Base-by-base conservation (phyloP, 495 filamentous ascomycete species). In the Eremomyces bilateralis region DNA sequence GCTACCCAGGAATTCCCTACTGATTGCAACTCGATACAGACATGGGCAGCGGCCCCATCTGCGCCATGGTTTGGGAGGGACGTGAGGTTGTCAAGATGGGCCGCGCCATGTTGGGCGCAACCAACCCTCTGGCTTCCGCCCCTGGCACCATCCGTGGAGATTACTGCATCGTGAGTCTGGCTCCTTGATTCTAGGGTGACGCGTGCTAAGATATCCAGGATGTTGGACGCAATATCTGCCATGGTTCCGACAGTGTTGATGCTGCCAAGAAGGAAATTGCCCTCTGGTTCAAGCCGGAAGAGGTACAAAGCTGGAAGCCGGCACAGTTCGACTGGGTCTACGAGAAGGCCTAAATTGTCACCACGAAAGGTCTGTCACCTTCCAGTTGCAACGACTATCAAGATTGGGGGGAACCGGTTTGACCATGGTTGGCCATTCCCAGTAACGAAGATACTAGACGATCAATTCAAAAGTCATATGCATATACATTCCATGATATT, bases 51-150 rank as follows among this genome's bases (percentile, higher is more conserved):
- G 88, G 88, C 54, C 88, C 88, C 49, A 83, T 97, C 65, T 73
- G 67, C 66, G 88, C 88, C 59, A 97, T 94, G 85, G 75, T 97
- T 58, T 97, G 88, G 88, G 81, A 95, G 60, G 88, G 88, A 48
- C 74, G 73, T 64, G 83, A 94, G 47, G 88, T 70, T 54, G 83
- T 93, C 68, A 97, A 97, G 74, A 93, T 82, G 48, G 88, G 88
- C 57, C 88, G 88, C 56, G 70, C 62, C 58, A 67, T 97, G 58
- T 79, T 97, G 53, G 88, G 88, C 62, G 85, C 85, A 62, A 97
- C 88, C 63, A 95, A 97, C 75, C 88, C 88, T 46, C 67, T 84
- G 42, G 78, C 73, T 53, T 93, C 85, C 27, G 69, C 72, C 46
- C 88, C 88, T 34, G 88, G 88, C 53, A 95, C 88, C 61, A 95